Evolutionary conservation across 2,329 filamentous ascomycete genomes (phyloP).

Genomic region (Lecanicillium sp.): DNA sequence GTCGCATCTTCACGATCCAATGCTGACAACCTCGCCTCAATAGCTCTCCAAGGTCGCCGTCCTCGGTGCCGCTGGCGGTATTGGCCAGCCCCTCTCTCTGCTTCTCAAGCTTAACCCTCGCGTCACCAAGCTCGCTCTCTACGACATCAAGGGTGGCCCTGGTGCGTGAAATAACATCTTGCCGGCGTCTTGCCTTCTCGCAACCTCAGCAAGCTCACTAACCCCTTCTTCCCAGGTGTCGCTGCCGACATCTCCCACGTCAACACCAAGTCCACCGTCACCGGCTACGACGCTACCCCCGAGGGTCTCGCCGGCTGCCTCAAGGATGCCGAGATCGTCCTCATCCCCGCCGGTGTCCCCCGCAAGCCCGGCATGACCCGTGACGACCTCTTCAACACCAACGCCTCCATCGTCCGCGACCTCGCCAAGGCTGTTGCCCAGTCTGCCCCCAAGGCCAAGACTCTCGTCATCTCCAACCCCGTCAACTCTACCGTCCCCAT

Average conservation of each 20-base stretch:
- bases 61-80: conserved; percentile 93
- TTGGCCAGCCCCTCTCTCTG: conserved; percentile 95
- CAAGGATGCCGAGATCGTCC: conserved; percentile 84
- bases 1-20: conserved; percentile 9
- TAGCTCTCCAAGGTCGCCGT: conserved; percentile 97
- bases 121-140: conserved; percentile 89
- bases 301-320: conserved; percentile 72
- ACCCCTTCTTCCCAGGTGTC: conserved; percentile 60
- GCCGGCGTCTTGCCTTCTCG: conserved; percentile 11
- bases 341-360: conserved; percentile 97
- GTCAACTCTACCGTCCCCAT: conserved; percentile 99
- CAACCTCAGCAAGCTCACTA: conserved; percentile 13
- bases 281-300: conserved; percentile 75
- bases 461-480: conserved; percentile 97
- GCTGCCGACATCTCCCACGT: conserved; percentile 97
- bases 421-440: conserved; percentile 92
- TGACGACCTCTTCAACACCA: conserved; percentile 99
- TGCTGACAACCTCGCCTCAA: conserved; percentile 19
- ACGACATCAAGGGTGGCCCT: conserved; percentile 92
- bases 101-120: conserved; percentile 98
- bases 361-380: conserved; percentile 99
- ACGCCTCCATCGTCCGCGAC: conserved; percentile 98
- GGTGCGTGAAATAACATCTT: conserved; percentile 52
- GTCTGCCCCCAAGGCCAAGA: conserved; percentile 82
- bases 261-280: conserved; percentile 96